Percentiles rank a stretch among this genome's conserved stretches.
Conservation (phyloP, 441 rosid genomes). For the Dalechampia spathulata region DNA sequence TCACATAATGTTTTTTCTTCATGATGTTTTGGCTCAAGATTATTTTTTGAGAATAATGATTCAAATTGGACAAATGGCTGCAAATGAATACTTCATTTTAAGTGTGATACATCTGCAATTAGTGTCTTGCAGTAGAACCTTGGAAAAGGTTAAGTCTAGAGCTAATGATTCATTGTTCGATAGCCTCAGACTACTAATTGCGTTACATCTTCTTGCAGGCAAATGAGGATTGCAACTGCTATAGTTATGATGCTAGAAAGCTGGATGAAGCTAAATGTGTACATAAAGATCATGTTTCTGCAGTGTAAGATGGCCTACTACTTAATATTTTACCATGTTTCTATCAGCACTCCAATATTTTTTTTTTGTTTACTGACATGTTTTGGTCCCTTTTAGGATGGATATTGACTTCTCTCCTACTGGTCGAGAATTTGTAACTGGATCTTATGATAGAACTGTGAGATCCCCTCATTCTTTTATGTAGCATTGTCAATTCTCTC, state of each 20-base stretch:
- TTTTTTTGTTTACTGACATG: not conserved
- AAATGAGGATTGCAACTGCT: slow-evolving; percentile 93
- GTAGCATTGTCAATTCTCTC: not conserved
- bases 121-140: too few species aligned
- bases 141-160: not conserved
- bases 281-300: slow-evolving; percentile 96
- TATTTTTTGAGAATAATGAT: not conserved
- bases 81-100: not conserved
- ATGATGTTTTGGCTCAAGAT: not conserved
- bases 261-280: slow-evolving; percentile 85
- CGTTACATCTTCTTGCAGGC: slow-evolving; percentile 45
- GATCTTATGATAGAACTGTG: slow-evolving; percentile 95
- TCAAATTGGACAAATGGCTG: not conserved
- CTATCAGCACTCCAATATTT: not conserved
- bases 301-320: slow-evolving; percentile 60
- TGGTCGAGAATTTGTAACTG: slow-evolving; percentile 96
- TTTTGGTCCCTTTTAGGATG: slow-evolving; percentile 44
- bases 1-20: not conserved
- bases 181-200: slow-evolving; percentile 2
- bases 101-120: not conserved
- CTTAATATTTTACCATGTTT: not conserved
- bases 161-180: not conserved
- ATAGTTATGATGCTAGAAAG: slow-evolving; percentile 86
- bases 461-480: slow-evolving; percentile 15
- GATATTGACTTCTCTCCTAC: slow-evolving; percentile 97